Base-by-base conservation (phyloP, 768 basidiomycete genomes). In the Boletus coccyginus region DNA sequence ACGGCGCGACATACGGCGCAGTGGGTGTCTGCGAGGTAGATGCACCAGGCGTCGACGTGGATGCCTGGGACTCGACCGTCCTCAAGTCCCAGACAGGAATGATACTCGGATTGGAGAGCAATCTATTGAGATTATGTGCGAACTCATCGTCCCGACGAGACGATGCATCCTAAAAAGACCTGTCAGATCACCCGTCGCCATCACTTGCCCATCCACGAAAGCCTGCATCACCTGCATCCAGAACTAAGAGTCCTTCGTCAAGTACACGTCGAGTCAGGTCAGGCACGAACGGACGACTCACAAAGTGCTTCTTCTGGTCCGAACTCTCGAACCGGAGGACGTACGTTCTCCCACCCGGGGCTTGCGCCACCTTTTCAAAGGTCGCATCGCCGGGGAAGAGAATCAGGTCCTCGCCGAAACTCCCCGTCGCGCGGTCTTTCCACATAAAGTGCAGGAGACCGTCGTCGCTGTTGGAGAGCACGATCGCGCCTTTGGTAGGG, bases 311-410 rank as follows among this genome's bases (percentile, higher is more conserved):
- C 59, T 85, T 83, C 67, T 92, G 90, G 68, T 92, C 82, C 14
- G 93, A 95, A 21, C 90, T 93, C 0, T 88, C 86, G 76, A 97
- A 96, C 73, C 90, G 92, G 70, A 96, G 86, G 59, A 95, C 90
- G 63, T 90, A 92, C 6, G 88, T 85, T 58, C 92, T 78, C 7
- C 89, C 91, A 33, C 77, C 76, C 0, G 74, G 66, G 11, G 87
- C 81, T 65, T 92, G 83, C 2, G 81, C 57, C 11, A 95, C 88
- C 70, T 86, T 88, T 62, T 79, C 78, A 67, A 97, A 92, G 1
- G 79, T 82, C 5, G 94, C 93, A 71, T 97, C 94, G 3, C 83
- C 81, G 1, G 92, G 92, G 70, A 95, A 92, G 51, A 96, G 74
- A 59, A 96, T 92, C 52, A 94, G 74, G 65, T 97, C 94, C 75